Evolutionary conservation across 2,329 filamentous ascomycete species (phyloP).

Genomic region (Tympanopsis confertula): DNA sequence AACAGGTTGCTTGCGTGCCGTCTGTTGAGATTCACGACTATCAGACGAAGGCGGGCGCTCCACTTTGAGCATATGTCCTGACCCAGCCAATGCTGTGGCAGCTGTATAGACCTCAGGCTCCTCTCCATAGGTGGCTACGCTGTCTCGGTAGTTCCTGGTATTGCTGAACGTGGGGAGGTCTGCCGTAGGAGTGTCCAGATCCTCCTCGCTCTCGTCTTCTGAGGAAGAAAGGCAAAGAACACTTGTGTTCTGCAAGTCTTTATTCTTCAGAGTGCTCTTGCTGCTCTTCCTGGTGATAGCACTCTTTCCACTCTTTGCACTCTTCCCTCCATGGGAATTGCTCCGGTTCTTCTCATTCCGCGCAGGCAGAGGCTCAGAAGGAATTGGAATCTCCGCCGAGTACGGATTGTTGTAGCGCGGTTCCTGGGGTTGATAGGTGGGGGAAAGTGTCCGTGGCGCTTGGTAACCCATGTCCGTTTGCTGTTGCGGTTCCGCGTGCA

Average conservation of each 20-base stretch:
- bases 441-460: too few relatives aligned
- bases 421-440: too few relatives aligned
- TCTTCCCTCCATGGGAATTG: too few relatives aligned
- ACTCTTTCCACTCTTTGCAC: too few relatives aligned
- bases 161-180: neutral
- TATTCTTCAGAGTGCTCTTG: conserved; percentile 19
- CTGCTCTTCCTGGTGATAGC: conserved; percentile 21
- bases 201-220: conserved; percentile 24
- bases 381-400: too few relatives aligned
- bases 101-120: conserved; percentile 25
- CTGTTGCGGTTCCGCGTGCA: too few relatives aligned
- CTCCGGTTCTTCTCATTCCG: too few relatives aligned
- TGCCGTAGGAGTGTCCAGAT: conserved; percentile 2
- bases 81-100: conserved; percentile 19
- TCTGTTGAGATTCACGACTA: neutral
- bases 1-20: neutral
- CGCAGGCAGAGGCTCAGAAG: too few relatives aligned
- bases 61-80: conserved; percentile 3
- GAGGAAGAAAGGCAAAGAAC: conserved; percentile 35
- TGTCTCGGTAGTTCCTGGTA: conserved; percentile 16
- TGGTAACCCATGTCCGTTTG: too few relatives aligned
- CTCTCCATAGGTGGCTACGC: conserved; percentile 23
- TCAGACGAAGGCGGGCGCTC: neutral
- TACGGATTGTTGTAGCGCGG: too few relatives aligned
- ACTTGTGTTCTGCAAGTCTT: conserved; percentile 28